These are phyloP conservation scores for Russula earlei DNA, from an alignment of 768 basidiomycete genomes.

Conservation along the genomic window DNA sequence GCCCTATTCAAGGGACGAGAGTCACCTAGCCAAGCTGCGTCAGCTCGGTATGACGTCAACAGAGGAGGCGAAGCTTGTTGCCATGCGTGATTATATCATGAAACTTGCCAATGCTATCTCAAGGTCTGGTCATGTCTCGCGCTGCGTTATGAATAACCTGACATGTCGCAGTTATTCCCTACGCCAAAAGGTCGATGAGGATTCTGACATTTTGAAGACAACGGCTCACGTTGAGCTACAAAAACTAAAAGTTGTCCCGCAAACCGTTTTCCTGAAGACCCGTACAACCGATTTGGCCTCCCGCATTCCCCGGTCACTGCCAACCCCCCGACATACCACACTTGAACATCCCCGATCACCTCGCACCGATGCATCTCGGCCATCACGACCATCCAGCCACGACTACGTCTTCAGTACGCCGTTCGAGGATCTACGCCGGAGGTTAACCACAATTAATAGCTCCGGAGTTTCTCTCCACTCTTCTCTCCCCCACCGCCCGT, in stretches of 20 bases:
- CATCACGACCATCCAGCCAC: slow-evolving; percentile 39
- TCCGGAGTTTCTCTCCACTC: slow-evolving; percentile 55
- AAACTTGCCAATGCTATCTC: slow-evolving; percentile 74
- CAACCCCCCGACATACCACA: slow-evolving; percentile 34
- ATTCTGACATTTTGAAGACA: slow-evolving; percentile 53
- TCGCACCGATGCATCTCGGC: slow-evolving; percentile 39
- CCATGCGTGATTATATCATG: slow-evolving; percentile 80
- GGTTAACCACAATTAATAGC: slow-evolving; percentile 65
- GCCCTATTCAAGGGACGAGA: slow-evolving; percentile 57
- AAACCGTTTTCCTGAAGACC: slow-evolving; percentile 80
- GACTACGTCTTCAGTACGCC: slow-evolving; percentile 44
- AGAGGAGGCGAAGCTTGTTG: slow-evolving; percentile 81
- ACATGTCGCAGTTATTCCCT: slow-evolving; percentile 49
- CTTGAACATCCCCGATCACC: slow-evolving; percentile 35
- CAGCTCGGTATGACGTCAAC: slow-evolving; percentile 76
- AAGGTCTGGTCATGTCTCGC: slow-evolving; percentile 33
- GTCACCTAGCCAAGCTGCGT: slow-evolving; percentile 65
- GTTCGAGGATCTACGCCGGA: slow-evolving; percentile 69
- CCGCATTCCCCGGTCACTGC: slow-evolving; percentile 30
- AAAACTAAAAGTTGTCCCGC: slow-evolving; percentile 82
- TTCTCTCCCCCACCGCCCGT: slow-evolving; percentile 30
- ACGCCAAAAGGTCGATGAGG: slow-evolving; percentile 52
- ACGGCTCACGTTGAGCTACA: slow-evolving; percentile 68
- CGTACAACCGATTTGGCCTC: slow-evolving; percentile 33
- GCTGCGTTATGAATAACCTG: neutral